phyloP scores from a whole-genome alignment of 169 alveolate genomes.

The Plasmodium gonderi region DNA sequence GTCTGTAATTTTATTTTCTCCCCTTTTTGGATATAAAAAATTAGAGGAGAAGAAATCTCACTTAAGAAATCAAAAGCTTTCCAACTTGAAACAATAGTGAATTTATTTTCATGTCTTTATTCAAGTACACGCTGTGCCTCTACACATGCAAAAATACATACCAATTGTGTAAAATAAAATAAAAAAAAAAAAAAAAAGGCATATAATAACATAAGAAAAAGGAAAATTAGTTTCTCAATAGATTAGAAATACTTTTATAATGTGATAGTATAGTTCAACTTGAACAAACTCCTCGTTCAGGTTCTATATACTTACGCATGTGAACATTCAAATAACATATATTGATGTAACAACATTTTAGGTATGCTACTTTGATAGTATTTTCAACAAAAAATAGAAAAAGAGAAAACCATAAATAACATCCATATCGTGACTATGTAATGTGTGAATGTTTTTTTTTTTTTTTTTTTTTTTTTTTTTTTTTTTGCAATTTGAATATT shows the following conservation, averaged over 20 bases:
- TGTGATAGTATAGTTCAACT: neutral
- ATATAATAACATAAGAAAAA: neutral
- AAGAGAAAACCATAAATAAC: neutral
- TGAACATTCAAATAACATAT: neutral
- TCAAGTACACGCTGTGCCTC: neutral
- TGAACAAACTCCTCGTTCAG: neutral
- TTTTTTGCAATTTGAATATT: neutral
- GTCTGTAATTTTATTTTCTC: no score
- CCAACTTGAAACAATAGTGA: no score
- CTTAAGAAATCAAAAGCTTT: no score
- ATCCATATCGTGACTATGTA: conserved; percentile 5
- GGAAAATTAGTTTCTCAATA: neutral
- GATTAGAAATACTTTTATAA: neutral
- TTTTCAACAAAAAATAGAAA: neutral
- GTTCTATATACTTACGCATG: neutral
- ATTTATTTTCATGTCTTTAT: neutral
- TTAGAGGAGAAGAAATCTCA: no score
- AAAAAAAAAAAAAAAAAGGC: neutral
- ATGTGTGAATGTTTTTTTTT: neutral
- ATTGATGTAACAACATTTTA: neutral
- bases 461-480: neutral
- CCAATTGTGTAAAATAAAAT: neutral
- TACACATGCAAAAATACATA: neutral
- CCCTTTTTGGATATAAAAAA: no score
- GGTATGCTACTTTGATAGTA: neutral